A percentile compares a stretch with the other conserved stretches of the same genome.
Evolutionary conservation across 192 early-diverging fungal species (phyloP).

Genomic region (Entophlyctis luteolus): DNA sequence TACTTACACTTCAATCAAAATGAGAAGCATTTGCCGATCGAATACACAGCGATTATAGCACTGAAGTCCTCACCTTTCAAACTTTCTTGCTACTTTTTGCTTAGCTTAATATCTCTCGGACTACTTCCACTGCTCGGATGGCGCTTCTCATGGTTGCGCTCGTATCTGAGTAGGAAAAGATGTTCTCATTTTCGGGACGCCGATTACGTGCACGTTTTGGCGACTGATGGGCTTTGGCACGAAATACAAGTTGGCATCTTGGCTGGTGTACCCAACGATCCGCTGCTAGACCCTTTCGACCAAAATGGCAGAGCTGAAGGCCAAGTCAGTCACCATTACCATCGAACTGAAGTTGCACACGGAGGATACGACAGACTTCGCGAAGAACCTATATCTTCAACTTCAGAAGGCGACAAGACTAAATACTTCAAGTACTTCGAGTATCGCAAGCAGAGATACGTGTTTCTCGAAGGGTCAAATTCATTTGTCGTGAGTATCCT

Average conservation of each 20-base stretch:
- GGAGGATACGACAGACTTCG: background rate
- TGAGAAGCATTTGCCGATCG: constrained; percentile 18
- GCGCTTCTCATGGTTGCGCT: constrained; percentile 25
- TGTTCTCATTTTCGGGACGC: constrained; percentile 30
- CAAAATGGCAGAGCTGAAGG: background rate
- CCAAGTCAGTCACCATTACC: background rate
- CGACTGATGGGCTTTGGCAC: constrained; percentile 19
- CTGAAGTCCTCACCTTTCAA: background rate
- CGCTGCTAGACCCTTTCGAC: background rate
- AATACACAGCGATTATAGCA: constrained; percentile 32
- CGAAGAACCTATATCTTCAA: background rate
- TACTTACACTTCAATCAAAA: background rate
- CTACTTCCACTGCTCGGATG: constrained; percentile 22
- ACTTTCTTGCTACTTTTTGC: constrained; percentile 1
- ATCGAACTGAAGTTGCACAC: background rate
- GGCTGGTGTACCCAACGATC: background rate
- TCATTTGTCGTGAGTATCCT: constrained; percentile 34
- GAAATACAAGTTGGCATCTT: constrained; percentile 25
- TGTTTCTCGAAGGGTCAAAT: constrained; percentile 23
- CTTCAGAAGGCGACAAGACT: background rate
- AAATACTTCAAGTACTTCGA: constrained; percentile 30
- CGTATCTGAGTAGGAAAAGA: constrained; percentile 6
- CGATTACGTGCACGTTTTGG: constrained; percentile 24
- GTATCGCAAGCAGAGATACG: constrained; percentile 40
- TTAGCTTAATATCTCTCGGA: constrained; percentile 28